Evolutionary conservation across 2,329 filamentous ascomycete species (phyloP), one percentile per base, ranked within the genome.

Genomic region (Ascochyta lentis): DNA sequence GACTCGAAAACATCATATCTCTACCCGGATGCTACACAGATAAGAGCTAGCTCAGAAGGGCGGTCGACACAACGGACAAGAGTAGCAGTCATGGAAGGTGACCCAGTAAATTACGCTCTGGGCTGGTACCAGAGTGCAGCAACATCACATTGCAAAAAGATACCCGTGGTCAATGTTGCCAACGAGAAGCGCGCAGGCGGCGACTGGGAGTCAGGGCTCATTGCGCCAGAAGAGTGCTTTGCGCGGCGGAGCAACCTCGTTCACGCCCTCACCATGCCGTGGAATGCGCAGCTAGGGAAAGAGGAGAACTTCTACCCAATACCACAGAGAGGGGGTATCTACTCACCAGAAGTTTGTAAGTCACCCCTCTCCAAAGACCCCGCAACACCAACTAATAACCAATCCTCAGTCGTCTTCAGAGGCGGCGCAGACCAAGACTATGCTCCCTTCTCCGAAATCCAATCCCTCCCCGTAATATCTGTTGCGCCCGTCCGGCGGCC

Each of bases 181-280:
- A 91, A 92, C 75, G 89, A 92, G 71, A 89, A 88, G 69, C 82
- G 88, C 34, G 83, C 89, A 0, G 90, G 90, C 9, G 90, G 90
- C n/a, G 89, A 92, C 70, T 93, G 90, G 90, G 89, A 92, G 65
- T 89, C 79, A 33, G 84, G 83, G 9, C 77, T 84, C 12, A 80
- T 84, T 63, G 85, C 85, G 29, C 86, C 86, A 48, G 87, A 90
- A 77, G 90, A 92, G 74, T 88, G 88, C 62, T 83, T 93, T 34
- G 90, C 89, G 67, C 83, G 89, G 57, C 82, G 90, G 64, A 91
- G 88, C 77, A 92, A 89, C 60, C 83, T 93, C 31, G 88, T 88
- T 6, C 86, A 88, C 16, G 86, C 87, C 3, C 80, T 92, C 44
- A 83, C 81, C 22, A 88, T 83, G 41, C 86, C 88, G 1, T 86